A percentile compares a stretch with the other conserved stretches of the same genome.
Conservation (phyloP, 164 flowering plant species). For the Litsea cubeba region DNA sequence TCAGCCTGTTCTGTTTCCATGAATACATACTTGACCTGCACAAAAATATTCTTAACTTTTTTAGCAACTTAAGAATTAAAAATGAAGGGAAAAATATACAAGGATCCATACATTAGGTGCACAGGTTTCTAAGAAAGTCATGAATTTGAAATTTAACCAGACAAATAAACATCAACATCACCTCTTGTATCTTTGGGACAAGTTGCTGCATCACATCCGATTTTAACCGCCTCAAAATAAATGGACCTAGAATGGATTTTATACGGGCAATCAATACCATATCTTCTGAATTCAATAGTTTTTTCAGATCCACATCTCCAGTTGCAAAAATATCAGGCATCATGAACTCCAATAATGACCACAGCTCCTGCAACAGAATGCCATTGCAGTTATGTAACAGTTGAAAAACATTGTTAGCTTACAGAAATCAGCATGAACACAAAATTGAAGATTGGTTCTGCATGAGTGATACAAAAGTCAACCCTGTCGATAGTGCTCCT, state of each 20-base stretch:
- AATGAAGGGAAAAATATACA: neutral
- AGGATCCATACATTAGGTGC: neutral
- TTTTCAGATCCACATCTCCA: constrained; percentile 85
- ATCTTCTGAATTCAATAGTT: constrained; percentile 72
- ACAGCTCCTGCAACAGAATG: constrained; percentile 65
- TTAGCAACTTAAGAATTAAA: neutral
- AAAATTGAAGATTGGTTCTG: neutral
- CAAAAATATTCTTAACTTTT: constrained; percentile 12
- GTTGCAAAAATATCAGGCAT: constrained; percentile 92
- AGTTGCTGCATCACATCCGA: constrained; percentile 98
- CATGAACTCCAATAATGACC: constrained; percentile 98
- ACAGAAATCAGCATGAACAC: neutral
- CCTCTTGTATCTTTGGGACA: constrained; percentile 81
- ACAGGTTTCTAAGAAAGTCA: neutral
- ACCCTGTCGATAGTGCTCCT: neutral
- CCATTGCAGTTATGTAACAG: neutral
- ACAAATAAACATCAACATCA: constrained; percentile 19
- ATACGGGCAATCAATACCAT: constrained; percentile 65
- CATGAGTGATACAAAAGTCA: neutral
- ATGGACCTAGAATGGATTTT: constrained; percentile 94
- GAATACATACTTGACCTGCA: constrained; percentile 72
- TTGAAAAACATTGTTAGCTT: neutral
- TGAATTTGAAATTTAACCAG: neutral
- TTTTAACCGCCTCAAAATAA: constrained; percentile 88
- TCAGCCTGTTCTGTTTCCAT: constrained; percentile 69